Conservation (phyloP, 2,329 filamentous ascomycete genomes). For the Tolypocladium paradoxum region DNA sequence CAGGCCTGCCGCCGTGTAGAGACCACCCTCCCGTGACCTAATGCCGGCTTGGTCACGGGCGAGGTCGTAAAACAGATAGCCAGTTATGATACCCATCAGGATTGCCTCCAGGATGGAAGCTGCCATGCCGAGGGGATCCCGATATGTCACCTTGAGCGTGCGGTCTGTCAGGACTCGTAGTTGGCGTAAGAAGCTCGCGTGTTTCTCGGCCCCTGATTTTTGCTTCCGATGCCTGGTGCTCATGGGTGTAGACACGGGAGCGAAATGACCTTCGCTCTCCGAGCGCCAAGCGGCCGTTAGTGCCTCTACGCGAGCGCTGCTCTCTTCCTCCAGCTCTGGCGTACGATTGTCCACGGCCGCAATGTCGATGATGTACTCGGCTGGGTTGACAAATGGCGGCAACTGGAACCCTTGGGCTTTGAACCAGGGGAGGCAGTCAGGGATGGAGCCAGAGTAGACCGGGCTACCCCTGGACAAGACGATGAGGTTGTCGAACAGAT, state of each 20-base stretch:
- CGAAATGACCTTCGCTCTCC: slow-evolving; percentile 20
- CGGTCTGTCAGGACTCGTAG: slow-evolving; percentile 55
- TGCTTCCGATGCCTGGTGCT: slow-evolving; percentile 5
- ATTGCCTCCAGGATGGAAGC: slow-evolving; percentile 60
- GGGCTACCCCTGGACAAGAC: slow-evolving; percentile 57
- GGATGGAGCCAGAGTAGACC: slow-evolving; percentile 53
- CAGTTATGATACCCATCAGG: slow-evolving; percentile 59
- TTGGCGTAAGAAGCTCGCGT: slow-evolving; percentile 51
- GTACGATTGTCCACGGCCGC: slow-evolving; percentile 65
- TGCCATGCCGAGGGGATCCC: slow-evolving; percentile 68
- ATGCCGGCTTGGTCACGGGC: slow-evolving; percentile 59
- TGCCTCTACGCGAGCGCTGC: slow-evolving; percentile 45
- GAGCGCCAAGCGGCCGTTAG: slow-evolving; percentile 50
- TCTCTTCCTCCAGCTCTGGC: slow-evolving; percentile 51
- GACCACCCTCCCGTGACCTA: slow-evolving; percentile 58
- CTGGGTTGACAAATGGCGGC: slow-evolving; percentile 66
- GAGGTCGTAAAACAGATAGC: slow-evolving; percentile 62
- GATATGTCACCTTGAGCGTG: slow-evolving; percentile 59
- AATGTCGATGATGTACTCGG: slow-evolving; percentile 65
- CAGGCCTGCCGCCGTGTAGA: slow-evolving; percentile 61
- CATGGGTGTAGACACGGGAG: slow-evolving; percentile 7
- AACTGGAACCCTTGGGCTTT: slow-evolving; percentile 46
- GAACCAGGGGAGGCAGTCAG: slow-evolving; percentile 55
- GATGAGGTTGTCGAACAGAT: slow-evolving; percentile 61
- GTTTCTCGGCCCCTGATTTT: slow-evolving; percentile 20